These are phyloP conservation scores for Epichloe hybrida DNA, from an alignment of 2,329 filamentous ascomycete genomes.

Conservation along the genomic window DNA sequence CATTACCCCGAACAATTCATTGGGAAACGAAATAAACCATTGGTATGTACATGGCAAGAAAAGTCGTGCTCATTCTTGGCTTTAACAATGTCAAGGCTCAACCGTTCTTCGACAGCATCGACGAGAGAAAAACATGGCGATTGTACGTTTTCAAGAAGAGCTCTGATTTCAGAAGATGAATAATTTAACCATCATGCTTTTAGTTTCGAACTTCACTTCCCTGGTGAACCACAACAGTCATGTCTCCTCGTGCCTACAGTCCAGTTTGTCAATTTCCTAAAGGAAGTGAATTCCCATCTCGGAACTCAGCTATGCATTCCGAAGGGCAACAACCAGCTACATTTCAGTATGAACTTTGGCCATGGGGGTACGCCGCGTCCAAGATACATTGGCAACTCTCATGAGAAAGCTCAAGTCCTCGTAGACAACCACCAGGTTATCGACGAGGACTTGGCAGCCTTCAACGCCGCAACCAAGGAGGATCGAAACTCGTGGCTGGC, in stretches of 20 bases:
- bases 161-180: background rate
- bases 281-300: slow-evolving; percentile 48
- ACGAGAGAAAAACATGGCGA: slow-evolving; percentile 55
- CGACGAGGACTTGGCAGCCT: slow-evolving; percentile 18
- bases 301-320: slow-evolving; percentile 45
- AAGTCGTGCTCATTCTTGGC: background rate
- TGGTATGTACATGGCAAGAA: slow-evolving; percentile 16
- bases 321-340: slow-evolving; percentile 30
- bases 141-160: slow-evolving; percentile 40
- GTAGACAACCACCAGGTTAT: background rate
- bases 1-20: slow-evolving; percentile 49
- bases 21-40: slow-evolving; percentile 35
- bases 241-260: slow-evolving; percentile 52
- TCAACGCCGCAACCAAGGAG: slow-evolving; percentile 12
- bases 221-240: slow-evolving; percentile 32
- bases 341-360: slow-evolving; percentile 50
- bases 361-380: slow-evolving; percentile 48
- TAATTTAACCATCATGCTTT: background rate
- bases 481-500: background rate
- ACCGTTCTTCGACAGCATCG: slow-evolving; percentile 43
- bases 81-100: slow-evolving; percentile 17
- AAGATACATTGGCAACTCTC: slow-evolving; percentile 39
- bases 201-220: slow-evolving; percentile 55
- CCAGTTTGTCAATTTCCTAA: slow-evolving; percentile 53
- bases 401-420: slow-evolving; percentile 4